Evolutionary conservation across 805 yeast genomes (phyloP), one percentile per base, ranked within the genome.

Genomic region (Yamadazyma akitaensis): DNA sequence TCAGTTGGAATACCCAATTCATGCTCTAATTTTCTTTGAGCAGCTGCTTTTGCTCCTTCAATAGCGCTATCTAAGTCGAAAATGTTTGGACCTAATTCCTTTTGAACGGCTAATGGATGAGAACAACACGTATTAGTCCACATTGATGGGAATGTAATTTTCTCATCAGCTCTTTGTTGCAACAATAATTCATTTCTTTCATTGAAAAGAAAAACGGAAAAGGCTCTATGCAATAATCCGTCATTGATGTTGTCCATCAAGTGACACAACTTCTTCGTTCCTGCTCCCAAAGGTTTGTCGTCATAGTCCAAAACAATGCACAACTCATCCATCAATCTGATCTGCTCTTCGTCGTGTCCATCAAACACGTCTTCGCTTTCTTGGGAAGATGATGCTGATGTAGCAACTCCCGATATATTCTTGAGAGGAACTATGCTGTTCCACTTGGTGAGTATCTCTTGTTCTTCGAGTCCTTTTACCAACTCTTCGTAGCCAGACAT

Each of bases 41-140:
- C 97, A 2, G 99, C 99, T 36, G 73, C 72, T 60, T 82, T 86
- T 44, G 81, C 96, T 48, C 99, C 99, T 24, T 67, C 65, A 7
- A 92, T 73, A 8, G 95, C 87, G 31, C 74, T 68, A 5, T 70
- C 65, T 48, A 91, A 72, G 32, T 65, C 65, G 36, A 70, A 60
- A 25, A 59, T 51, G 41, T 60, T 56, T 17, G 42, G 38, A 10
- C 97, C 97, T 61, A 90, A 72, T 66, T 94, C 99, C 32, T 80
- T 71, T 33, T 83, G 77, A 31, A 89, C 80, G 45, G 96, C 89
- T 44, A 94, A 74, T 9, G 99, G 99, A 64, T 94, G 99, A 1
- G 98, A 91, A 66, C 99, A 94, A 69, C 99, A 94, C 1, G 99
- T 94, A 65, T 94, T 94, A 21, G 99, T 94, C 99, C 99, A 94